phyloP scores from a whole-genome alignment of 495 filamentous ascomycete species.

The Haplographium delicatum region DNA sequence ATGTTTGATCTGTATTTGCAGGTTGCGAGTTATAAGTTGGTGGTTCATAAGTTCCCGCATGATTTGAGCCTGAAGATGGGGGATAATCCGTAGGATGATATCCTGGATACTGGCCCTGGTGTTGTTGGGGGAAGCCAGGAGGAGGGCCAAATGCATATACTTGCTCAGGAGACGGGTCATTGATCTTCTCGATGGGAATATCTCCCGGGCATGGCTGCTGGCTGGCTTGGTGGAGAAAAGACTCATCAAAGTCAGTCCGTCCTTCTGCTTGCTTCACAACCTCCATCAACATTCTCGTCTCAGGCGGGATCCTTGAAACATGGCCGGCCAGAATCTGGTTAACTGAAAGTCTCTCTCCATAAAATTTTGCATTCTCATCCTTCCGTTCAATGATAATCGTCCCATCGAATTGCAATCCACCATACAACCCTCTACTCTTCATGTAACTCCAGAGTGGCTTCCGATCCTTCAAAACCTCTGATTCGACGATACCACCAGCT shows the following conservation, averaged over 20 bases:
- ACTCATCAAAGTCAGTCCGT: conserved; percentile 29
- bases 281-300: conserved; percentile 20
- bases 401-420: conserved; percentile 71
- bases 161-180: conserved; percentile 12
- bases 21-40: too few species aligned
- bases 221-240: conserved; percentile 37
- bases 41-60: too few species aligned
- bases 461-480: conserved; percentile 35
- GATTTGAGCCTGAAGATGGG: too few species aligned
- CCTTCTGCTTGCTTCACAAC: conserved; percentile 20
- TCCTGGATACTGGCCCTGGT: too few species aligned
- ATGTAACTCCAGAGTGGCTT: conserved; percentile 74
- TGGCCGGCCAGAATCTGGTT: conserved; percentile 65
- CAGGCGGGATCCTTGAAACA: conserved; percentile 27
- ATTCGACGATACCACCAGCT: conserved; percentile 62
- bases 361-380: conserved; percentile 78
- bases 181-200: conserved; percentile 44
- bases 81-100: too few species aligned
- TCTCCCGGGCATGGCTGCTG: conserved; percentile 66
- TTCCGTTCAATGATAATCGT: conserved; percentile 72
- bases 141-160: conserved; percentile 10
- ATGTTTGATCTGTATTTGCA: too few species aligned
- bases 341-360: conserved; percentile 57
- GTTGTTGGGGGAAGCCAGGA: background rate
- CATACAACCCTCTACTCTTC: conserved; percentile 75